Evolutionary conservation across 192 early-diverging fungal species (phyloP).

Genomic region (Pecoramyces ruminantium): DNA sequence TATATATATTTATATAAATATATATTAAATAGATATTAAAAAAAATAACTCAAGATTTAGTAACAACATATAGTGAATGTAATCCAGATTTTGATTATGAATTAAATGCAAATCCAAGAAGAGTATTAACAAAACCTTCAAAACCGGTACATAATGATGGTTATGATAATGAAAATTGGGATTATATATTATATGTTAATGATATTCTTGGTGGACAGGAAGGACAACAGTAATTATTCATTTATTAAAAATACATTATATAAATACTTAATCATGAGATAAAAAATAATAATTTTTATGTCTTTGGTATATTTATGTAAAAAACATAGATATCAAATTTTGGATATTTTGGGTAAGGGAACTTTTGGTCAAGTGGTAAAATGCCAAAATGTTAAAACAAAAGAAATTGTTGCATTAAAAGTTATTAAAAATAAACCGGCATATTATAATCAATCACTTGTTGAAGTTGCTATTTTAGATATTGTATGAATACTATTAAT

Average conservation of each 20-base stretch:
- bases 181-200: slow-evolving; percentile 93
- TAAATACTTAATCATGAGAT: too few relatives aligned
- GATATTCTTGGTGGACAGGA: slow-evolving; percentile 87
- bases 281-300: too few relatives aligned
- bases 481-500: slow-evolving; percentile 26
- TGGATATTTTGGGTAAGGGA: slow-evolving; percentile 86
- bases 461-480: slow-evolving; percentile 89
- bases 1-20: too few relatives aligned
- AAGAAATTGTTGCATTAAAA: slow-evolving; percentile 83
- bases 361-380: slow-evolving; percentile 99
- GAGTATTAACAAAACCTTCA: slow-evolving; percentile 86
- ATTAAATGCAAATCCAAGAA: slow-evolving; percentile 57
- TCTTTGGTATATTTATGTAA: too few relatives aligned
- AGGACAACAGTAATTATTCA: slow-evolving; percentile 58
- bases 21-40: background rate
- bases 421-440: slow-evolving; percentile 97
- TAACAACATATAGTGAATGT: slow-evolving; percentile 52
- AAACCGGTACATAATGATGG: slow-evolving; percentile 81
- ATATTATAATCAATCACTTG: slow-evolving; percentile 93
- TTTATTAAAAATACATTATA: too few relatives aligned
- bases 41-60: slow-evolving; percentile 20
- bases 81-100: slow-evolving; percentile 76
- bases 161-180: slow-evolving; percentile 85
- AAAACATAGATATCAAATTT: slow-evolving; percentile 69
- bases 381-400: slow-evolving; percentile 82